Evolutionary conservation across 495 filamentous ascomycete genomes (phyloP).

Genomic region (Trichoderma reesei): DNA sequence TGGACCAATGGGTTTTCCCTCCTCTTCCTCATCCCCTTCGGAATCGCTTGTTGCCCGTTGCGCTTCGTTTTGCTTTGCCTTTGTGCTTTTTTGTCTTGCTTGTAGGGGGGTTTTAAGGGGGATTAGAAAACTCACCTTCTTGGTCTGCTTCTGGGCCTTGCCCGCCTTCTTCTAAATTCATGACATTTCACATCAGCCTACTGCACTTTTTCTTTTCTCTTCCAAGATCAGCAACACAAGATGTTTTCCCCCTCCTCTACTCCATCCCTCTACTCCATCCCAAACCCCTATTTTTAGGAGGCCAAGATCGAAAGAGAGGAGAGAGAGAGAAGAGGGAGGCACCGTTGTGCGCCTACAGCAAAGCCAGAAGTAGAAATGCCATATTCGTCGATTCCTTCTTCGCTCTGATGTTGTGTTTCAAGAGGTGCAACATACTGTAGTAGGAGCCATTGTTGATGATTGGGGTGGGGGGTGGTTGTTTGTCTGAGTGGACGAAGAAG

Average conservation of each 20-base stretch:
- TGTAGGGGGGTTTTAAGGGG: not conserved
- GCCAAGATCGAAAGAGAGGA: not conserved
- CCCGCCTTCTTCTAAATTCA: slow-evolving; percentile 53
- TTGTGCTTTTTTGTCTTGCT: no score
- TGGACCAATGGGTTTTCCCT: no score
- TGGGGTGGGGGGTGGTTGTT: slow-evolving; percentile 13
- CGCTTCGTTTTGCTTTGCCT: no score
- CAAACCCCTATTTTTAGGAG: not conserved
- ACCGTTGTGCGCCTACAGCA: slow-evolving; percentile 60
- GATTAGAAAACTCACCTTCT: slow-evolving; percentile 40
- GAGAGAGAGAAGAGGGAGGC: slow-evolving; percentile 17
- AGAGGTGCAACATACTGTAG: slow-evolving; percentile 57
- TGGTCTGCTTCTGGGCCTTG: slow-evolving; percentile 53
- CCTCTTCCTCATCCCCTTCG: no score
- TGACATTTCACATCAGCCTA: slow-evolving; percentile 72
- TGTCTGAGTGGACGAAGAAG: slow-evolving; percentile 17
- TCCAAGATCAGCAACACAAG: slow-evolving; percentile 21
- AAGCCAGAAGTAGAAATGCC: slow-evolving; percentile 53
- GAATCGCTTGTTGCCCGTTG: no score
- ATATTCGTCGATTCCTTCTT: not conserved
- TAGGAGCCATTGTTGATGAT: slow-evolving; percentile 45
- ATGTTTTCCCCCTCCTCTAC: slow-evolving; percentile 22
- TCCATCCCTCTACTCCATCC: slow-evolving; percentile 4
- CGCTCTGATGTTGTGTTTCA: not conserved
- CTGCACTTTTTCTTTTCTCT: slow-evolving; percentile 54